Conservation (phyloP, 805 yeast genomes). For the Metschnikowia kunwiensis region DNA sequence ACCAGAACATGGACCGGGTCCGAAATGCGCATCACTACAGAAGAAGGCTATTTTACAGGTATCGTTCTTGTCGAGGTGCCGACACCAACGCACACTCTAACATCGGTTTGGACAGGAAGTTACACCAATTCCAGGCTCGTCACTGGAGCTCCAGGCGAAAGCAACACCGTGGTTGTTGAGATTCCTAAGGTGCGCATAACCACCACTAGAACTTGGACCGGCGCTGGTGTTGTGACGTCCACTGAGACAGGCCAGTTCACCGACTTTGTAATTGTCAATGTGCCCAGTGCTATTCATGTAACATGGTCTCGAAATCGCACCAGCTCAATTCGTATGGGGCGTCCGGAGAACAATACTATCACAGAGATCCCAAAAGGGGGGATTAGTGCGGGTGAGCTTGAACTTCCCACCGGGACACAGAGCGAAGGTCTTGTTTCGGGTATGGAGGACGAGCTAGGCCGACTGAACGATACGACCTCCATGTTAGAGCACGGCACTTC, state of each 20-base stretch:
- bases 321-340: too few relatives aligned
- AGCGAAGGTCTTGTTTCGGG: too few relatives aligned
- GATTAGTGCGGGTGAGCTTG: too few relatives aligned
- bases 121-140: slow-evolving; percentile 1
- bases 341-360: too few relatives aligned
- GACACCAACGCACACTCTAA: slow-evolving; percentile 6
- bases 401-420: too few relatives aligned
- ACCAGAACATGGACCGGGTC: slow-evolving; percentile 1
- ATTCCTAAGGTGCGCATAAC: too few relatives aligned
- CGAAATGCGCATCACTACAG: background rate
- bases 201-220: slow-evolving; percentile 9
- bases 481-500: too few relatives aligned
- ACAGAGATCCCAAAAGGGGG: too few relatives aligned
- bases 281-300: too few relatives aligned
- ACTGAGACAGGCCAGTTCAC: background rate
- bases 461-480: too few relatives aligned
- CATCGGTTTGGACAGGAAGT: slow-evolving; percentile 10
- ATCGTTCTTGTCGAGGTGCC: slow-evolving; percentile 4
- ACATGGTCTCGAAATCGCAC: too few relatives aligned
- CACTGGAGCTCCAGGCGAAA: slow-evolving; percentile 8
- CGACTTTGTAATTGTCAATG: slow-evolving; percentile 11
- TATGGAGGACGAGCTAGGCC: too few relatives aligned
- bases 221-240: background rate
- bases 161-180: slow-evolving; percentile 12
- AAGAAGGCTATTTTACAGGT: slow-evolving; percentile 9